Evolutionary conservation across 345 rosid genomes (phyloP), one percentile per base, ranked within the genome.

Genomic region (Rhodomyrtus tomentosa): DNA sequence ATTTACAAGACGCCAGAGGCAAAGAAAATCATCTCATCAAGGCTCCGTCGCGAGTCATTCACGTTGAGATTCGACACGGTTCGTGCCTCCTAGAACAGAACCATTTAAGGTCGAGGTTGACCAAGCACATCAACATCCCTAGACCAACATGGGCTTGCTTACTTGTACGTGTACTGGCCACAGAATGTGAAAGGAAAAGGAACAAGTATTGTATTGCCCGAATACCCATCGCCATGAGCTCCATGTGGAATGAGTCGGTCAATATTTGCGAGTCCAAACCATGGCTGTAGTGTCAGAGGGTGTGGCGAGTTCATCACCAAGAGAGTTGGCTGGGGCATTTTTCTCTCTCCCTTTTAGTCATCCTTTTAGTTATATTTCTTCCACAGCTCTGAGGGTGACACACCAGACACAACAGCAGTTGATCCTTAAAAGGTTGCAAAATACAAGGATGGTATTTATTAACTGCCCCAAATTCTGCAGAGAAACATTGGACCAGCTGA

Each of bases 401-500:
- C 76, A 1, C 76, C 76, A 68, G 20, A 36, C 45, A 4, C 24
- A 8, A 11, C 50, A 49, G 50, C 45, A 36, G 22, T 68, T 51
- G 24, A 82, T 81, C 73, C 83, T 82, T 27, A 20, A 86, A 42
- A 68, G 45, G 81, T 36, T 81, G 59, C 50, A 38, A 86, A 58
- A 86, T 25, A 32, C 80, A 59, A 32, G 62, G 82, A 55, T 54
- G 54, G 85, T 62, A 86, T 81, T 81, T 80, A 85, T 84, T 27
- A 73, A 83, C 80, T 81, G 87, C 85, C 87, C 51, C 56, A 83
- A 68, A 86, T 55, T 80, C 84, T 82, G 82, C 84, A 74, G 55
- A 4, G 82, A 82, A 89, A 82, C 59, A 51, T 73, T 62, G 88
- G 91, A 83, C 87, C 87, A 49, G 45, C 55, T 52, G 13, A 49